Base-by-base conservation (phyloP, 371 early-diverging fungal genomes). In the Rhizopus microsporus region DNA sequence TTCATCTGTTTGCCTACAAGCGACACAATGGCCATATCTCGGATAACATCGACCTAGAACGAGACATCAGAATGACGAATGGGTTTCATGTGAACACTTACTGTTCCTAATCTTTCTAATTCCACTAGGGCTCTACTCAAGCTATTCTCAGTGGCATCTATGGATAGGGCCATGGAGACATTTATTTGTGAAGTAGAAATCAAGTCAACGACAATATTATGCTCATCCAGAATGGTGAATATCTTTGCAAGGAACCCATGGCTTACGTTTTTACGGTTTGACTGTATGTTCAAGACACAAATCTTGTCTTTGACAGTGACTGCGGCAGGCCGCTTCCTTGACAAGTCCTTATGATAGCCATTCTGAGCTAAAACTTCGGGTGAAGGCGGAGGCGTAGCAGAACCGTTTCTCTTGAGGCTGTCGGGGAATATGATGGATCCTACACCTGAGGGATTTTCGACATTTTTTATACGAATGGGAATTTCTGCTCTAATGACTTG, bases 401-500 rank as follows among this genome's bases (percentile, higher is more conserved):
- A 63, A 7, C 79, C 82, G 37, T 67, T 64, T 0, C 45, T 51
- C 7, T 57, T 51, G 3, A 51, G 50, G 0, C 42, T 53, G 45
- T 77, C 72, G 0, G 96, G 95, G 56, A 92, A 86, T 59, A 99
- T 94, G 52, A 97, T 77, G 29, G 99, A 97, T 16, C 98, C 99
- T 12, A 80, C 65, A 16, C 95, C 96, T 9, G 63, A 68, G 23
- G 98, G 97, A 53, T 93, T 93, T 66, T 95, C 90, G 8, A 96
- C 95, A 71, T 98, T 99, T 63, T 95, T 95, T 71, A 99, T 98
- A 56, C 97, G 92, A 67, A 99, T 97, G 12, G 99, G 98, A 53
- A 99, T 95, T 30, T 80, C 68, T 2, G 94, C 92, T 33, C 92
- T 85, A 51, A 97, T 95, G 51, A 96, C 96, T 67, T 98, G 98